Evolutionary conservation across 2,329 filamentous ascomycete genomes (phyloP).

Genomic region (Cladosporium sp.): DNA sequence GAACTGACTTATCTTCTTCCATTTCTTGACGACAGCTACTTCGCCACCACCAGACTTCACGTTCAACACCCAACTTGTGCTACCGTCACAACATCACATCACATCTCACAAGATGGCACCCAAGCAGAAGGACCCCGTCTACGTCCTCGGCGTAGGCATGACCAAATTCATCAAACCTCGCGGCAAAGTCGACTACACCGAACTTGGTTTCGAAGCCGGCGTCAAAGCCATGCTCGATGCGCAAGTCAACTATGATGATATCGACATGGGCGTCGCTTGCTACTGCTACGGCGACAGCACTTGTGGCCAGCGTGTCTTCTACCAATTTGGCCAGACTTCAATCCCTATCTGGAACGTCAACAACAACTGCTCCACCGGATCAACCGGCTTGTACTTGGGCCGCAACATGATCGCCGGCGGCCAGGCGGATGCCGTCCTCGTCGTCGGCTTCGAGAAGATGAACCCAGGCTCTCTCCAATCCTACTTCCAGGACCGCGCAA

Average conservation of each 20-base stretch:
- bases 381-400: conserved; percentile 82
- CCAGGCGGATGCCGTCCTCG: conserved; percentile 81
- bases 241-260: conserved; percentile 93
- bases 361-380: conserved; percentile 98
- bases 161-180: conserved; percentile 98
- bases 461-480: conserved; percentile 81
- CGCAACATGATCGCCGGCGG: conserved; percentile 77
- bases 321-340: conserved; percentile 96
- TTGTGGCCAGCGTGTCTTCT: conserved; percentile 94
- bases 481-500: conserved; percentile 82
- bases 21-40: neutral
- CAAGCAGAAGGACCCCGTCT: conserved; percentile 43
- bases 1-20: neutral
- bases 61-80: neutral
- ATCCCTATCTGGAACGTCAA: conserved; percentile 98
- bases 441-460: conserved; percentile 99
- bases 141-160: conserved; percentile 97
- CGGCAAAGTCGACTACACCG: conserved; percentile 90
- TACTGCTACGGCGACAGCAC: conserved; percentile 97
- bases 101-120: conserved; percentile 11
- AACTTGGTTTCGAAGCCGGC: conserved; percentile 89
- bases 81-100: neutral
- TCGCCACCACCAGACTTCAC: neutral
- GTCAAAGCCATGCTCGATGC: conserved; percentile 81
- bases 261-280: conserved; percentile 93